phyloP scores from a whole-genome alignment of 2,329 filamentous ascomycete species.

The Colletotrichum sp. region DNA sequence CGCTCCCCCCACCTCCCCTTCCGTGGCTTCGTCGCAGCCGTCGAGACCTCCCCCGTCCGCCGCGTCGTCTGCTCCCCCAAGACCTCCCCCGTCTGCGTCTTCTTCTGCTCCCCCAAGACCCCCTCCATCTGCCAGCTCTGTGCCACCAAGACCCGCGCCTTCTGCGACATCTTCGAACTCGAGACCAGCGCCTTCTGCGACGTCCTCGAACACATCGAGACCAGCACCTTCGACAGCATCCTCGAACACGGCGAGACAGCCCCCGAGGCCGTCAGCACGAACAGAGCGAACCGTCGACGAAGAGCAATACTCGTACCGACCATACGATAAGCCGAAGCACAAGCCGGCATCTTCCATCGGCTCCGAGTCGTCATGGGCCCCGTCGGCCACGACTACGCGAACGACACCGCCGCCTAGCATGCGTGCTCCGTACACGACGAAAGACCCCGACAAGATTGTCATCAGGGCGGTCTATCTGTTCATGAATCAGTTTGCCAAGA shows the following conservation, averaged over 20 bases:
- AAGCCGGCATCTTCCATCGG: constrained; percentile 69
- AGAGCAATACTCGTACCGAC: constrained; percentile 74
- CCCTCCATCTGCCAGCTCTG: constrained; percentile 19
- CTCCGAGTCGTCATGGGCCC: constrained; percentile 86
- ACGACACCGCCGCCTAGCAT: constrained; percentile 84
- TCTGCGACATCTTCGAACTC: constrained; percentile 1
- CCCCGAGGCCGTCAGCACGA: constrained; percentile 55
- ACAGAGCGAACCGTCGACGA: constrained; percentile 69
- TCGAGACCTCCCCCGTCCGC: constrained; percentile 44
- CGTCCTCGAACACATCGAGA: constrained; percentile 8
- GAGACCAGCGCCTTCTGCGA: constrained; percentile 26
- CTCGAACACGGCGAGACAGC: constrained; percentile 35
- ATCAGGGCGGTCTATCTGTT: constrained; percentile 93
- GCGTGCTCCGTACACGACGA: constrained; percentile 81
- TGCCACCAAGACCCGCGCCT: constrained; percentile 27
- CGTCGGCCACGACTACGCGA: constrained; percentile 81
- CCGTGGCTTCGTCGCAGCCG: constrained; percentile 40
- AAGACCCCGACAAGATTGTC: constrained; percentile 94
- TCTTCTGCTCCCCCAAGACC: constrained; percentile 18
- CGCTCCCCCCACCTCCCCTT: constrained; percentile 28
- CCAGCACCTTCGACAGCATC: constrained; percentile 26
- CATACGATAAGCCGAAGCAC: constrained; percentile 74
- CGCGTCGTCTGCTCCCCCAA: constrained; percentile 39
- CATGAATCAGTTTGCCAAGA: constrained; percentile 85
- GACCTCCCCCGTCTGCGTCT: constrained; percentile 26